These are phyloP conservation scores for Beauveria asiatica DNA, from an alignment of 2,329 filamentous ascomycete species.

Conservation along the genomic window DNA sequence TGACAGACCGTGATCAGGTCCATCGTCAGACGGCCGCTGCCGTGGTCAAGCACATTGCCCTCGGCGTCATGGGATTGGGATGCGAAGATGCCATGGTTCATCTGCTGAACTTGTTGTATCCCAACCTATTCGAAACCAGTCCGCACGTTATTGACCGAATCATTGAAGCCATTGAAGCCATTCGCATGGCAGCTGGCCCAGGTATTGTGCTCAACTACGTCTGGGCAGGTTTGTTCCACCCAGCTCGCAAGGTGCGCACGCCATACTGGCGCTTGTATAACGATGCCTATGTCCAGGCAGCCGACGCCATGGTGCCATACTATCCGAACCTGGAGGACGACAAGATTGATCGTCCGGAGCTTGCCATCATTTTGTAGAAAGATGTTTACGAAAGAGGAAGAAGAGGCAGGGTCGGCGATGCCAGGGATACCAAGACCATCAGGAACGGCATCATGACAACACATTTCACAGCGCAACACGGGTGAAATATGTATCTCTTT, in stretches of 20 bases:
- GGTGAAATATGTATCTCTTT: neutral
- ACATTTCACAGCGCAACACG: neutral
- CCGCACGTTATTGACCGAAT: constrained; percentile 98
- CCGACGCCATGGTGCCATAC: constrained; percentile 93
- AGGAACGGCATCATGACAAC: neutral
- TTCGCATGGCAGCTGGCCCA: constrained; percentile 85
- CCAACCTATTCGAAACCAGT: constrained; percentile 95
- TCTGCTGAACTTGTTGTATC: constrained; percentile 89
- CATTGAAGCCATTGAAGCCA: constrained; percentile 92
- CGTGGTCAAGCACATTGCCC: constrained; percentile 94
- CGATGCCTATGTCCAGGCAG: constrained; percentile 87
- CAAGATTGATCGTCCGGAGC: constrained; percentile 66
- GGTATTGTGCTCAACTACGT: constrained; percentile 96
- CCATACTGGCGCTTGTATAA: constrained; percentile 98
- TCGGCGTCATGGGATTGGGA: constrained; percentile 93
- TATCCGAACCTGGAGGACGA: constrained; percentile 84
- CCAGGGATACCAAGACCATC: neutral
- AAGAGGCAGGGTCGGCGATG: neutral
- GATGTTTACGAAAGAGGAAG: neutral
- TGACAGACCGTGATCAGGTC: constrained; percentile 96
- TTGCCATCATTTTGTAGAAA: constrained; percentile 69
- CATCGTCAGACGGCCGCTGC: constrained; percentile 93
- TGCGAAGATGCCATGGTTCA: constrained; percentile 99
- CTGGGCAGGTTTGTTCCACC: constrained; percentile 95
- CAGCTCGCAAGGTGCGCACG: constrained; percentile 83